Percentiles rank a stretch among this genome's conserved stretches.
phyloP scores from a whole-genome alignment of 306 rosid genomes.

The Vigna trinervia region DNA sequence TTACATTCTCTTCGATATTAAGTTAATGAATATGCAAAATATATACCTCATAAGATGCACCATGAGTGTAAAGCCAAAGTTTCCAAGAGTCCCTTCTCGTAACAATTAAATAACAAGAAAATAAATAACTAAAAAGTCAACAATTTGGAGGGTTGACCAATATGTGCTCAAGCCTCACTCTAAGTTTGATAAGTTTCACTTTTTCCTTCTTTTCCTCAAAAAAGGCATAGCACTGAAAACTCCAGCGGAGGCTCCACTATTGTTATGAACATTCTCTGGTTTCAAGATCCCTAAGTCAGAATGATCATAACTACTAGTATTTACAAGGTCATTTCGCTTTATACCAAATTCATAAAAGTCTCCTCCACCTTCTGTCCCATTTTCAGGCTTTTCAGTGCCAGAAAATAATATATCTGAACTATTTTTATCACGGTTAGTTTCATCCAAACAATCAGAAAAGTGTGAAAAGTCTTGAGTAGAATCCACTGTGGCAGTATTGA shows the following conservation, averaged over 20 bases:
- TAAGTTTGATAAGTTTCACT: slow-evolving; percentile 36
- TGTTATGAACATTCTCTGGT: slow-evolving; percentile 44
- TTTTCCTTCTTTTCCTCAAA: slow-evolving; percentile 68
- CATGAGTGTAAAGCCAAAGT: background rate
- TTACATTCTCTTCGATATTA: background rate
- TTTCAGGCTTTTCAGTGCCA: slow-evolving; percentile 34
- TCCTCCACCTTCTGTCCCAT: slow-evolving; percentile 34
- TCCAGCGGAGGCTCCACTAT: slow-evolving; percentile 38
- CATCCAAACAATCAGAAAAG: slow-evolving; percentile 42
- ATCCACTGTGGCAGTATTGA: slow-evolving; percentile 20
- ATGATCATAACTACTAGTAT: slow-evolving; percentile 38
- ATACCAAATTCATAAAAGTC: slow-evolving; percentile 25
- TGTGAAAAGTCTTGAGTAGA: slow-evolving; percentile 38
- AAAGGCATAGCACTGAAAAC: slow-evolving; percentile 79
- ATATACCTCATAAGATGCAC: too few species aligned
- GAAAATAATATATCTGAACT: slow-evolving; percentile 40
- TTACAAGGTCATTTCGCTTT: slow-evolving; percentile 34
- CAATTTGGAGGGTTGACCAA: background rate
- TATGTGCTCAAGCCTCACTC: background rate
- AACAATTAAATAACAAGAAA: slow-evolving; percentile 17
- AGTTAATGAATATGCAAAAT: too few species aligned
- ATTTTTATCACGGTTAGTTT: slow-evolving; percentile 36
- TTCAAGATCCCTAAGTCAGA: slow-evolving; percentile 31
- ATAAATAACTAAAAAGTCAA: background rate
- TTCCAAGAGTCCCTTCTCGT: background rate